Conservation (phyloP, 192 early-diverging fungal genomes). For the Funneliformis mosseae region DNA sequence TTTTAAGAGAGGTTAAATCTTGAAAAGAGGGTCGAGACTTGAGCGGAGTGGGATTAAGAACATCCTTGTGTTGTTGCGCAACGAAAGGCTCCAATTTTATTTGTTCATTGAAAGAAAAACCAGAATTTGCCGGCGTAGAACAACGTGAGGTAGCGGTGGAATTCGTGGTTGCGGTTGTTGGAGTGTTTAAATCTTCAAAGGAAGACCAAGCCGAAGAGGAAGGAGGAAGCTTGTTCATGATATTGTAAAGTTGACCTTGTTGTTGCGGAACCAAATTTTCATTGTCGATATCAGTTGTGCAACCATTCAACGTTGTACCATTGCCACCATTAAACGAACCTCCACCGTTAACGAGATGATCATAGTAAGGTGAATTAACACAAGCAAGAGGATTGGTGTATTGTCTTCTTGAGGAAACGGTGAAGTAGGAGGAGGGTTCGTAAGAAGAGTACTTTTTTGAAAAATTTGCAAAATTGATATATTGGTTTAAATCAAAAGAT, state of each 20-base stretch:
- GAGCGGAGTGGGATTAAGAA: no score
- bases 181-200: constrained; percentile 19
- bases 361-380: constrained; percentile 24
- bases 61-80: background rate
- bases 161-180: constrained; percentile 6
- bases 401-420: background rate
- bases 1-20: background rate
- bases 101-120: background rate
- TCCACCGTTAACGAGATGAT: constrained; percentile 19
- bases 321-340: background rate
- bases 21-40: background rate
- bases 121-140: background rate
- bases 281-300: background rate
- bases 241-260: background rate
- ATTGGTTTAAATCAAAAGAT: background rate
- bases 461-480: background rate
- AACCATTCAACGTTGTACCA: background rate
- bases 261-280: background rate
- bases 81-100: background rate
- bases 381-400: background rate
- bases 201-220: constrained; percentile 18
- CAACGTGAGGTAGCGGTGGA: constrained; percentile 23
- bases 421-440: background rate
- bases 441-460: background rate
- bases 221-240: background rate